These are phyloP conservation scores for Lycium barbarum DNA, from an alignment of 257 asterid species.

Conservation along the genomic window DNA sequence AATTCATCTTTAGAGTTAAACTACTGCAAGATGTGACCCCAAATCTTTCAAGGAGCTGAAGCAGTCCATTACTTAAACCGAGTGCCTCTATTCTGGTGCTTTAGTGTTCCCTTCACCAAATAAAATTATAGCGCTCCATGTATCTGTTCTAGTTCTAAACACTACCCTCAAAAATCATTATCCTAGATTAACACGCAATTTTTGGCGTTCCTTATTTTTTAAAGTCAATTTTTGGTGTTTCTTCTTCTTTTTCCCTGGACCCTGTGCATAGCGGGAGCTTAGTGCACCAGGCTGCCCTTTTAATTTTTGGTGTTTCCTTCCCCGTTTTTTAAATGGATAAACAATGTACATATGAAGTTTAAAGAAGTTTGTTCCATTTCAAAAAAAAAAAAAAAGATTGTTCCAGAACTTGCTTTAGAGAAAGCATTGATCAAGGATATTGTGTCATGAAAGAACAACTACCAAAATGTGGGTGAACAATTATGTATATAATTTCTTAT, in stretches of 20 bases:
- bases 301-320: background rate
- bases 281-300: too few relatives aligned
- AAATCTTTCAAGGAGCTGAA: constrained; percentile 12
- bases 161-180: constrained; percentile 12
- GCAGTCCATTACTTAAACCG: constrained; percentile 14
- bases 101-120: background rate
- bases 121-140: constrained; percentile 7
- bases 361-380: background rate
- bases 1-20: background rate
- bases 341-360: background rate
- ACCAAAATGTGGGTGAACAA: constrained; percentile 21
- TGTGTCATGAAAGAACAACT: constrained; percentile 15
- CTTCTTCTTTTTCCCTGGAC: too few relatives aligned
- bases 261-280: too few relatives aligned
- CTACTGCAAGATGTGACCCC: constrained; percentile 16
- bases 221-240: background rate
- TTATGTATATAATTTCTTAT: constrained; percentile 19
- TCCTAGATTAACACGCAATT: constrained; percentile 12
- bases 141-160: constrained; percentile 9
- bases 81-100: background rate
- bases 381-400: background rate
- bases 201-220: background rate
- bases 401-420: background rate
- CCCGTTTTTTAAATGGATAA: background rate
- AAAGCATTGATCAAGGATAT: constrained; percentile 9